Percentiles rank a stretch among this genome's conserved stretches.
Evolutionary conservation across 352 stramenopile genomes (phyloP).

Genomic region (Phytophthora hybrid): DNA sequence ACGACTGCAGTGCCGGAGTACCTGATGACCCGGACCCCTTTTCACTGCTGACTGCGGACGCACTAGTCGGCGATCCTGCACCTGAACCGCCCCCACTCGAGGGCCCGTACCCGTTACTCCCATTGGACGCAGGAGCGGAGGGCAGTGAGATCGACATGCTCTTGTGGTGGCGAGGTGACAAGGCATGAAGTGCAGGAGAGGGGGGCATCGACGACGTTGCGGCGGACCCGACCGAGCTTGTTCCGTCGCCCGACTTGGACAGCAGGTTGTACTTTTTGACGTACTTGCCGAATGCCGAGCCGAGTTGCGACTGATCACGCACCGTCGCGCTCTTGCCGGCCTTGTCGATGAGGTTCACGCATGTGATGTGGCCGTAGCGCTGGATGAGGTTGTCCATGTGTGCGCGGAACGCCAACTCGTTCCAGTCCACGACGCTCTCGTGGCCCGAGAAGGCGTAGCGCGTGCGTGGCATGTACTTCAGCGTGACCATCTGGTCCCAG

Average conservation of each 20-base stretch:
- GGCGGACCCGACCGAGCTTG: slow-evolving; percentile 32
- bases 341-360: slow-evolving; percentile 96
- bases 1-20: slow-evolving; percentile 30
- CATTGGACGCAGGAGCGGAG: slow-evolving; percentile 20
- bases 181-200: slow-evolving; percentile 28
- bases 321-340: slow-evolving; percentile 75
- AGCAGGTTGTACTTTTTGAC: slow-evolving; percentile 89
- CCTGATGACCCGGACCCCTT: slow-evolving; percentile 24
- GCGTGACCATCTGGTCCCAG: slow-evolving; percentile 90
- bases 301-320: slow-evolving; percentile 92
- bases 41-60: slow-evolving; percentile 39
- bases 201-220: slow-evolving; percentile 23
- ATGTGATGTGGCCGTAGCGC: slow-evolving; percentile 82
- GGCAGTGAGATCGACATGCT: slow-evolving; percentile 32
- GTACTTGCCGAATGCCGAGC: slow-evolving; percentile 91
- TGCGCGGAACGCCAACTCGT: slow-evolving; percentile 62
- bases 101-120: slow-evolving; percentile 28
- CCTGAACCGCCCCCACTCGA: slow-evolving; percentile 30
- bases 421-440: slow-evolving; percentile 57
- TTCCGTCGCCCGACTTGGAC: slow-evolving; percentile 61
- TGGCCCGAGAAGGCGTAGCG: slow-evolving; percentile 75
- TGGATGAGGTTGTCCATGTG: slow-evolving; percentile 76
- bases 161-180: slow-evolving; percentile 58
- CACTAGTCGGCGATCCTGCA: slow-evolving; percentile 44
- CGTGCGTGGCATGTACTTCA: slow-evolving; percentile 93